A percentile compares a stretch with the other conserved stretches of the same genome.
phyloP scores from a whole-genome alignment of 2,329 filamentous ascomycete species.

The Fusarium papillatum region DNA sequence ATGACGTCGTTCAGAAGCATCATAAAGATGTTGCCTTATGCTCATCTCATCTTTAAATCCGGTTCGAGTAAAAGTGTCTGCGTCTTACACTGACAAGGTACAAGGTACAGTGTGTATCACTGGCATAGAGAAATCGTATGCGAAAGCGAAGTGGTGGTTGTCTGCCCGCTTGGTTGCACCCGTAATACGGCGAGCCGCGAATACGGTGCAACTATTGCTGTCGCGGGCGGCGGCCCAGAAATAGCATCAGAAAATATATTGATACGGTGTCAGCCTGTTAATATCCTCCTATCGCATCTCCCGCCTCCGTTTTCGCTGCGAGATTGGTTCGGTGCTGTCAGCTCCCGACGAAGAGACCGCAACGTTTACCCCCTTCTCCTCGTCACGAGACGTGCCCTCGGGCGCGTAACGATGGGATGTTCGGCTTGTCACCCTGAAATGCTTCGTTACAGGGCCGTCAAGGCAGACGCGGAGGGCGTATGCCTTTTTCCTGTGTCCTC shows the following conservation, averaged over 20 bases:
- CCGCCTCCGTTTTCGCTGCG: neutral
- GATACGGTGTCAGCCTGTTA: slow-evolving; percentile 15
- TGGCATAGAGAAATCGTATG: neutral
- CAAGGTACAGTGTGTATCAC: neutral
- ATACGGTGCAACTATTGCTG: neutral
- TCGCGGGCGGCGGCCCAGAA: slow-evolving; percentile 12
- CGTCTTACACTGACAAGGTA: neutral
- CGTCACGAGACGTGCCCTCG: slow-evolving; percentile 22
- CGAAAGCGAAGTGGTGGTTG: slow-evolving; percentile 30
- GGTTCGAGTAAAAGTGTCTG: neutral
- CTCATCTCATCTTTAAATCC: slow-evolving; percentile 9
- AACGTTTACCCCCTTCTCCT: neutral
- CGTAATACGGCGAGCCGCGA: slow-evolving; percentile 14
- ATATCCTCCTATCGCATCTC: slow-evolving; percentile 16
- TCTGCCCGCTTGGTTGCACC: neutral
- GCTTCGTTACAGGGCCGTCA: slow-evolving; percentile 9
- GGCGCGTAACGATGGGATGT: slow-evolving; percentile 9
- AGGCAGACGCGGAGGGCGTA: slow-evolving; percentile 1
- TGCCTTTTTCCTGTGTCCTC: neutral
- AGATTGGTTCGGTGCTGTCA: slow-evolving; percentile 34
- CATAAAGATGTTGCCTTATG: neutral
- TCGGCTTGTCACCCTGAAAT: slow-evolving; percentile 4
- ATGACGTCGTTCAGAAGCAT: slow-evolving; percentile 23
- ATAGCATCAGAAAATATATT: slow-evolving; percentile 28
- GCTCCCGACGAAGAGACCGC: slow-evolving; percentile 3